Base-by-base conservation (phyloP, 371 early-diverging fungal species). In the Dichotomocladium elegans region DNA sequence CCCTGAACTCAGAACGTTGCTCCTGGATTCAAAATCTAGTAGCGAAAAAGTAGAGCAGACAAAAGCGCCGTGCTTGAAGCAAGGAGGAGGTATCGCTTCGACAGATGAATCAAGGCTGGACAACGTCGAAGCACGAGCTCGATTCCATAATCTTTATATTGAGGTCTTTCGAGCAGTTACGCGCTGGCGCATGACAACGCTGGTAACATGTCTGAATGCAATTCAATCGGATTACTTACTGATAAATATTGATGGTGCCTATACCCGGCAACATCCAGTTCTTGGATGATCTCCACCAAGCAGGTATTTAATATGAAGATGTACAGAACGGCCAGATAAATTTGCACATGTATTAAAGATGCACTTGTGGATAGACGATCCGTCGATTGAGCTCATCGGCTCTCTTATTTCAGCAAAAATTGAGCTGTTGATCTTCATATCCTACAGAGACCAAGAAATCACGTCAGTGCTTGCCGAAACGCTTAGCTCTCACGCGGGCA, bases 261-360 rank as follows among this genome's bases (percentile, higher is more conserved):
- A 41, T 53, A 41, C 37, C n/a, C n/a, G n/a, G 37, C 37, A 21
- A 15, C 10, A 26, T 35, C 7, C 52, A 73, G 65, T 75, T 75
- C 49, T 31, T 75, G 41, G 76, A 75, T 43, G 76, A 75, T 49
- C 30, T 72, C 6, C 76, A 75, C 31, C 61, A 70, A 53, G 72
- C 74, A 44, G 63, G 63, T 63, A 56, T 15, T 17, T 11, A 11
- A 10, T 25, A 25, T n/a, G 9, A 9, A 7, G 14, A 10, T 28
- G 6, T 46, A 19, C n/a, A 9, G 33, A 33, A 33, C 8, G 10
- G 33, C 33, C 12, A 43, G 8, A 9, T 11, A 1, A 44, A 27
- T 26, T 12, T 44, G 4, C 1, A n/a, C 27, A 26, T 3, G n/a
- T 33, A 46, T 26, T 46, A 21, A 46, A 28, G 15, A 24, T 25